phyloP scores from a whole-genome alignment of 192 early-diverging fungal genomes.

The Haplosporangium gracile region DNA sequence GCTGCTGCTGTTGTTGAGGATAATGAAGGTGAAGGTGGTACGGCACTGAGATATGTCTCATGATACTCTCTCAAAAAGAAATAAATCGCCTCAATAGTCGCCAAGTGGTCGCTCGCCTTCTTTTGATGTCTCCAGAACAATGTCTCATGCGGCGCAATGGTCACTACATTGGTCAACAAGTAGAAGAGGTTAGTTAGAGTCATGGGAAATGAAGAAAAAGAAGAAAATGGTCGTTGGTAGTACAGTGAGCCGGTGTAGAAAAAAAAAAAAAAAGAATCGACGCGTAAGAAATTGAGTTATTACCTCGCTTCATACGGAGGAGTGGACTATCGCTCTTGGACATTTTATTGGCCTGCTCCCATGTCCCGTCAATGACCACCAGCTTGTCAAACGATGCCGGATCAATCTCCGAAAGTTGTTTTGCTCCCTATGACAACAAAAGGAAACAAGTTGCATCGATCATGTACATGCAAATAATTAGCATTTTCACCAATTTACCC shows the following conservation, averaged over 20 bases:
- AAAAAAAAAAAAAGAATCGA: background rate
- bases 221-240: background rate
- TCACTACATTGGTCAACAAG: constrained; percentile 69
- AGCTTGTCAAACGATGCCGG: constrained; percentile 76
- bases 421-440: constrained; percentile 66
- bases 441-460: too few relatives aligned
- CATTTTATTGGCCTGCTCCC: constrained; percentile 85
- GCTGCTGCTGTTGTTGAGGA: background rate
- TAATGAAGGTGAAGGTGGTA: background rate
- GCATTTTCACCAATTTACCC: background rate
- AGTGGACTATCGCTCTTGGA: constrained; percentile 43
- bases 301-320: constrained; percentile 44
- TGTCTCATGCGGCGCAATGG: constrained; percentile 80
- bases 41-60: constrained; percentile 58
- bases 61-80: constrained; percentile 90
- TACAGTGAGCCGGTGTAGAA: background rate
- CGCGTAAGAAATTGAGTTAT: background rate
- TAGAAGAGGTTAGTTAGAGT: background rate
- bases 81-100: constrained; percentile 97
- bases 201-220: background rate
- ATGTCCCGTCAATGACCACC: constrained; percentile 97
- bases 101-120: constrained; percentile 77
- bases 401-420: constrained; percentile 76
- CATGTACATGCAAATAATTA: background rate
- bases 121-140: constrained; percentile 94